phyloP scores from a whole-genome alignment of 1,284 basidiomycete genomes.

The Sanghuangporus sanghuang region DNA sequence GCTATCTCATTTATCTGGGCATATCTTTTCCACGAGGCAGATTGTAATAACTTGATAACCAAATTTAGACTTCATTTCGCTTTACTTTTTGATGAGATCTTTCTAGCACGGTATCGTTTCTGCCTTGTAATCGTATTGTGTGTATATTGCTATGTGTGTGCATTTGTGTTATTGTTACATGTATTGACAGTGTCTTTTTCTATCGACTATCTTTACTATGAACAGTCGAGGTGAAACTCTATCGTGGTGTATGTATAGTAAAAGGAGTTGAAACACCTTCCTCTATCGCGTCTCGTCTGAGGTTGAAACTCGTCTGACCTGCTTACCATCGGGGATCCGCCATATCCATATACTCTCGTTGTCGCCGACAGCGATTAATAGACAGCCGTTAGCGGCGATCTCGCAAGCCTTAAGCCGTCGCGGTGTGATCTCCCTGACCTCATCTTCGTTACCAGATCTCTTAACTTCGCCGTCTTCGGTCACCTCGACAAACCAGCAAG shows the following conservation, averaged over 20 bases:
- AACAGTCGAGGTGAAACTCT: background rate
- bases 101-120: background rate
- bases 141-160: background rate
- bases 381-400: conserved; percentile 11
- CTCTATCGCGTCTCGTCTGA: background rate
- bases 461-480: background rate
- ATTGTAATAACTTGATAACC: background rate
- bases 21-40: background rate
- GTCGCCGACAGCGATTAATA: conserved; percentile 14
- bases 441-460: background rate
- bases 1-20: background rate
- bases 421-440: background rate
- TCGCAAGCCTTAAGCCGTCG: conserved; percentile 13
- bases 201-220: background rate
- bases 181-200: background rate
- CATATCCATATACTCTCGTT: conserved; percentile 19
- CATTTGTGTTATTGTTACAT: background rate
- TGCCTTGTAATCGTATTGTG: background rate
- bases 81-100: background rate
- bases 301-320: conserved; percentile 1
- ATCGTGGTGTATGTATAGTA: background rate
- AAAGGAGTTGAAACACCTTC: background rate
- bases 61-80: background rate
- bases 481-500: conserved; percentile 8
- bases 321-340: conserved; percentile 7